Conservation (phyloP, 2,329 filamentous ascomycete genomes). For the Nothopassalora personata region DNA sequence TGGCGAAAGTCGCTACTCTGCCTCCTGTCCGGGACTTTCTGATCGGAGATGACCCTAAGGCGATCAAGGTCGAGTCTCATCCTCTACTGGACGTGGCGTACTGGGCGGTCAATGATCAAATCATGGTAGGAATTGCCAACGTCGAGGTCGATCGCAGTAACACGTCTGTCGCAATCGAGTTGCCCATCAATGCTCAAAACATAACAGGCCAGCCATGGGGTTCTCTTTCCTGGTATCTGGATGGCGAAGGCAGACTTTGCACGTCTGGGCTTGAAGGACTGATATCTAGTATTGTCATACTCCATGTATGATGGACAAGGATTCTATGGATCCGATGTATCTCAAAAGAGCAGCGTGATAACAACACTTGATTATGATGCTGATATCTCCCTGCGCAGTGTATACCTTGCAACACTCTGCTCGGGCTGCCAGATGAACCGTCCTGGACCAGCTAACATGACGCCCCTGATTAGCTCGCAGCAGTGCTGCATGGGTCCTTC, state of each 20-base stretch:
- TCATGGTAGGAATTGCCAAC: conserved; percentile 23
- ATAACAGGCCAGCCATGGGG: conserved; percentile 24
- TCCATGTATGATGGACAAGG: conserved; percentile 6
- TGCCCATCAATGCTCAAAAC: conserved; percentile 14
- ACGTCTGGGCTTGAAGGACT: conserved; percentile 15
- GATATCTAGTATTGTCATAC: conserved; percentile 22
- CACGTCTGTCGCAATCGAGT: conserved; percentile 5
- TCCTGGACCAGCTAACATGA: too few species aligned
- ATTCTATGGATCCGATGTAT: too few species aligned
- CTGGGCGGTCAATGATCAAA: conserved; percentile 14
- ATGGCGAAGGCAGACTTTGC: conserved; percentile 7
- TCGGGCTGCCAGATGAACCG: too few species aligned
- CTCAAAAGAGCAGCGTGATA: too few species aligned
- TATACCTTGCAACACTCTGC: too few species aligned
- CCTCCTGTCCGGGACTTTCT: conserved; percentile 34
- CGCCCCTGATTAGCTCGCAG: too few species aligned
- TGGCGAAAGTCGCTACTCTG: conserved; percentile 39
- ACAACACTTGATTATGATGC: too few species aligned
- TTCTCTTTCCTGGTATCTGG: conserved; percentile 16
- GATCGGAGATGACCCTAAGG: conserved; percentile 31
- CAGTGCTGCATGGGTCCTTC: too few species aligned
- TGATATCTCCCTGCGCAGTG: too few species aligned
- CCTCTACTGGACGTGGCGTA: conserved; percentile 22
- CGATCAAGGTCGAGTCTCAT: conserved; percentile 10
- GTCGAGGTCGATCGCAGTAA: conserved; percentile 8